Evolutionary conservation across 2,329 filamentous ascomycete species (phyloP).

Genomic region (Cadophora gregata): DNA sequence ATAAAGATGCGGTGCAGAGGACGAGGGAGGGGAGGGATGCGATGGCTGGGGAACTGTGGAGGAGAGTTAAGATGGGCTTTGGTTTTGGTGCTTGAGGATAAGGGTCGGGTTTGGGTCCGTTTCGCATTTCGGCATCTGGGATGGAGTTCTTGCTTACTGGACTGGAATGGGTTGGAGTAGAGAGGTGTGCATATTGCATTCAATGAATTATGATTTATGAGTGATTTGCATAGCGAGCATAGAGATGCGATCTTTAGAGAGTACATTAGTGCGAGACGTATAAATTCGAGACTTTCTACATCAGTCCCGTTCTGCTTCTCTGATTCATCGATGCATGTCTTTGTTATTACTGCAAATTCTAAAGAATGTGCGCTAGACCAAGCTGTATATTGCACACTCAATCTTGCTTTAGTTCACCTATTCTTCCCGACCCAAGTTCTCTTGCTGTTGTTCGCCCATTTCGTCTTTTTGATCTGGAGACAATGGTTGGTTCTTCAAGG

Average conservation of each 20-base stretch:
- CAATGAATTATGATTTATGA: background rate
- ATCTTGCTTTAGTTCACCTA: too few relatives aligned
- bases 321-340: background rate
- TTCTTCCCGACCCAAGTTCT: too few relatives aligned
- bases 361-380: too few relatives aligned
- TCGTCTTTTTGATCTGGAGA: too few relatives aligned
- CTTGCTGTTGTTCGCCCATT: too few relatives aligned
- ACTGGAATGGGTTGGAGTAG: too few relatives aligned
- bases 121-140: background rate
- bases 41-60: conserved; percentile 65
- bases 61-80: conserved; percentile 53
- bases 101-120: background rate
- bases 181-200: background rate
- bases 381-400: too few relatives aligned
- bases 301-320: background rate
- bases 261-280: background rate
- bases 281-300: background rate
- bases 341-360: too few relatives aligned
- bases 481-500: too few relatives aligned
- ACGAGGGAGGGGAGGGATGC: conserved; percentile 67
- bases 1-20: conserved; percentile 70
- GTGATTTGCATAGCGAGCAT: conserved; percentile 9
- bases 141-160: conserved; percentile 1
- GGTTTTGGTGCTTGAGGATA: background rate
- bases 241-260: background rate